Base-by-base conservation (phyloP, 352 stramenopile genomes). In the Globisporangium yorkense region DNA sequence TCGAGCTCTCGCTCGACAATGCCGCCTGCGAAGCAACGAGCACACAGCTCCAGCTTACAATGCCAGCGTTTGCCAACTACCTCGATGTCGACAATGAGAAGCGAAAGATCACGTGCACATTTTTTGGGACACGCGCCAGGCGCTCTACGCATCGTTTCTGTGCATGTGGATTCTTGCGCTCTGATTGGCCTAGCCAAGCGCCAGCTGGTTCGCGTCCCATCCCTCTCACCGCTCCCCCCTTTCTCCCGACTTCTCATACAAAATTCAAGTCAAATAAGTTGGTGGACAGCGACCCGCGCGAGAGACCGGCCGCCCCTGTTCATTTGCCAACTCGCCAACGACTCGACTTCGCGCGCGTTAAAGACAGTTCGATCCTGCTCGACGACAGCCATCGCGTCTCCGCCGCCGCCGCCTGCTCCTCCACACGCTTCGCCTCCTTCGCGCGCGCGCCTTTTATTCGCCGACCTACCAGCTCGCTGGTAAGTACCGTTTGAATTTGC, bases 391-490 rank as follows among this genome's bases (percentile, higher is more conserved):
- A 45, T 8, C 41, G 18, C 41, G 18, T 45, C 37, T 15, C 16
- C 13, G 5, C 5, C 15, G 13, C 6, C 16, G 43, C 16, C 18
- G 16, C 18, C 44, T 18, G 16, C 41, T 47, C 15, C n/a, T 49
- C 18, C 44, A 29, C 40, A 21, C 40, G 27, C 47, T 37, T 9
- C 47, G 27, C 47, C 7, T 9, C 13, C 12, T 35, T 8, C 46
- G 8, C 46, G 20, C 41, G 46, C 52, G 50, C 40, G 51, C 57
- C 41, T 58, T 63, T 55, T 59, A 65, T 65, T 65, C 54, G 54
- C 59, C 59, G 54, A 59, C 59, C 59, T 59, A 65, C 59, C 59
- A 65, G 39, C 51, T 56, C 52, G 59, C 51, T 59, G 59, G 59
- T 59, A 65, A 40, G 40, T 43, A 45, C 49, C 56, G 57, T 63